Conservation (phyloP, 2,329 filamentous ascomycete species). For the Blastomyces parvus region DNA sequence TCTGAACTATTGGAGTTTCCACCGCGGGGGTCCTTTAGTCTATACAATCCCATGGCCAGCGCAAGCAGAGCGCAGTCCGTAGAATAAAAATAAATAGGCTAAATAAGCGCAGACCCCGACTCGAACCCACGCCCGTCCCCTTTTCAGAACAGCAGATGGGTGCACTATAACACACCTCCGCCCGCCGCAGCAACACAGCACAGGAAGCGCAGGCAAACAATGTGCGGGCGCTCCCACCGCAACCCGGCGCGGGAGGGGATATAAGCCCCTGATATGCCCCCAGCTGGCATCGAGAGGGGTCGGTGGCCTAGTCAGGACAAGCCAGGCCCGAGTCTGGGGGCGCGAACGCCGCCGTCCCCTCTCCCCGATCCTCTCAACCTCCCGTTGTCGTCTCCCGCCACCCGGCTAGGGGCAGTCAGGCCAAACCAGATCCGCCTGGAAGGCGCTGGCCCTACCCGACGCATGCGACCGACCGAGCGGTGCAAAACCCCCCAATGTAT, state of each 20-base stretch:
- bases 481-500: constrained; percentile 3
- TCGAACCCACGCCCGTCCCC: background rate
- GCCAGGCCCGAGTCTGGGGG: background rate
- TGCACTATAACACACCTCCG: background rate
- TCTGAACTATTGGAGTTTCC: background rate
- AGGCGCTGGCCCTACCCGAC: constrained; percentile 2
- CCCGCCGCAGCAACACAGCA: background rate
- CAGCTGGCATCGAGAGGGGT: background rate
- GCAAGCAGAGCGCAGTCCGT: background rate
- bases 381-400: no score
- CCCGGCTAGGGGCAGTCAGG: background rate
- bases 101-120: background rate
- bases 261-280: background rate
- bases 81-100: background rate
- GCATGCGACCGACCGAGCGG: background rate
- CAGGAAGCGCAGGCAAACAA: background rate
- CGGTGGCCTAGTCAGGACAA: constrained; percentile 5
- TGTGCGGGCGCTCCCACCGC: background rate
- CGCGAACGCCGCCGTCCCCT: no score
- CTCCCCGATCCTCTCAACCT: no score
- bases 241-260: background rate
- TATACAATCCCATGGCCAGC: background rate
- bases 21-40: background rate
- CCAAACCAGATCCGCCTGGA: constrained; percentile 5
- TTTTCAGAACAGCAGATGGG: background rate